Evolutionary conservation across 352 stramenopile species (phyloP).

Genomic region (Poterioochromonas sp.): DNA sequence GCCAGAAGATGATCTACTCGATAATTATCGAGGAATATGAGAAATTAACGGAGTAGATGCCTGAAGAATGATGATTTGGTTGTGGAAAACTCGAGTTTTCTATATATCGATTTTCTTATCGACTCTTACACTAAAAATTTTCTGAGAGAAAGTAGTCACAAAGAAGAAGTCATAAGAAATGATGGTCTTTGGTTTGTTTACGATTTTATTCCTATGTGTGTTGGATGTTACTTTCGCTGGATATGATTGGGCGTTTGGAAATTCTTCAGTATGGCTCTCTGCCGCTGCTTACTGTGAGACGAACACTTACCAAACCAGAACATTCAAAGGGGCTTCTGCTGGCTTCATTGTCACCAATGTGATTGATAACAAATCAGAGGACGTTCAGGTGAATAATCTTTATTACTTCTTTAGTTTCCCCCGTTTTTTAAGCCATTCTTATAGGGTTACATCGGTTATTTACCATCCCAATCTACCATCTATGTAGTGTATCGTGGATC

Average conservation of each 20-base stretch:
- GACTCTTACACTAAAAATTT: too few species aligned
- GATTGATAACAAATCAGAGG: not conserved
- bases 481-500: conserved; percentile 3
- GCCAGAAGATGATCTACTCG: too few species aligned
- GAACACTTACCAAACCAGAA: conserved; percentile 7
- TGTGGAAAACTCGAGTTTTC: too few species aligned
- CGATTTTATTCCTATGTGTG: not conserved
- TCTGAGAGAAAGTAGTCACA: too few species aligned
- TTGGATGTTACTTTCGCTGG: not conserved
- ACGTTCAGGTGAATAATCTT: not conserved
- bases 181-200: not conserved
- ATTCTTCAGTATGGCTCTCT: not conserved
- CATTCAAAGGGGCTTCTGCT: not conserved
- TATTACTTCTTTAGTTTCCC: not conserved
- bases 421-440: not conserved
- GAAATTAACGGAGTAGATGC: too few species aligned
- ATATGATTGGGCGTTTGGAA: conserved; percentile 10
- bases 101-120: too few species aligned
- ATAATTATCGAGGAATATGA: too few species aligned
- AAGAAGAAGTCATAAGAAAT: too few species aligned
- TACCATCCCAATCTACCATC: not conserved
- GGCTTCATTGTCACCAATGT: not conserved
- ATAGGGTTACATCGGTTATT: conserved; percentile 19
- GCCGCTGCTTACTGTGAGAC: conserved; percentile 20
- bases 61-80: too few species aligned